Evolutionary conservation across 176 grass and related monocot genomes (phyloP), one percentile per base, ranked within the genome.

Genomic region (Eleusine indica): DNA sequence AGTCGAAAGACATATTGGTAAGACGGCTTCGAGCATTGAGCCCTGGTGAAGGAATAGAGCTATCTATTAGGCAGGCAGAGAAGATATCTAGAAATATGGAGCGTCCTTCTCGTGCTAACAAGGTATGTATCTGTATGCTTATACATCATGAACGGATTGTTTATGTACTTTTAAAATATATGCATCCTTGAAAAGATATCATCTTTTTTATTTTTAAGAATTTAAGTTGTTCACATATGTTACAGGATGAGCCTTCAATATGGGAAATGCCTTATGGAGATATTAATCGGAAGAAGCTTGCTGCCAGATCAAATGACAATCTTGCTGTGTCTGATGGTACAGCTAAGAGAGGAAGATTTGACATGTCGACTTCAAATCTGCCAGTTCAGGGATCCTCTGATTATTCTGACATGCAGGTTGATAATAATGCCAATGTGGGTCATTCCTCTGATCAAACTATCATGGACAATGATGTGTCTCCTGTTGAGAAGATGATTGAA

Each of bases 401-500:
- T 71, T 77, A 76, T 71, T 91, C 62, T 74, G 71, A 77, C 53
- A 78, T 71, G 66, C 71, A 86, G 80, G 83, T 60, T 82, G 85
- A 86, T 71, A 76, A 82, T 76, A 83, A 86, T 60, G 38, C 29
- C 18, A 82, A 62, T 81, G 47, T 72, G 72, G 83, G 64, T 88
- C 75, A 83, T 84, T 84, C 80, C 14, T 82, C 90, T 79, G 86
- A 90, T 80, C 67, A 76, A 78, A 35, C 82, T 81, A 74, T 90
- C 25, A 77, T 86, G 76, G 92, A 85, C 74, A 91, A 57, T 30
- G 89, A 87, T 11, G 86, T 89, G 64, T 85, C 97, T 80, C 93
- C 93, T 82, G 97, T 92, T 94, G 91, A 81, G 78, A 94, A 99
- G 88, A 96, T 99, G 97, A 99, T 99, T 64, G 91, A 92, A 70